Percentiles rank a stretch among this genome's conserved stretches.
Conservation (phyloP, 164 flowering plant species). For the Vitis vinifera region ASM3070453v1 NC_081822.1:12064501-12065000, state of each 20-base stretch:
- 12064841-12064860: background rate
- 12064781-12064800: background rate
- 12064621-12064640: background rate
- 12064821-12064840: background rate
- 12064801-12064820: background rate
- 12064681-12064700: conserved; percentile 1
- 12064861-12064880: background rate
- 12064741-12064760: background rate
- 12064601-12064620: background rate
- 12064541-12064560: background rate
- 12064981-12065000: background rate
- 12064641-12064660: background rate
- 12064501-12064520: conserved; percentile 11
- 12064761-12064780: background rate
- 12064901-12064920: background rate
- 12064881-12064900: background rate
- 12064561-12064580: background rate
- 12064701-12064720: background rate
- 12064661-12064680: background rate
- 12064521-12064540: conserved; percentile 1
- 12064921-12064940: background rate
- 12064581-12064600: background rate
- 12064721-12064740: background rate
- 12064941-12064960: background rate
- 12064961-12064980: background rate